Base-by-base conservation (phyloP, 768 basidiomycete species). In the Dentipellis fragilis region DNA sequence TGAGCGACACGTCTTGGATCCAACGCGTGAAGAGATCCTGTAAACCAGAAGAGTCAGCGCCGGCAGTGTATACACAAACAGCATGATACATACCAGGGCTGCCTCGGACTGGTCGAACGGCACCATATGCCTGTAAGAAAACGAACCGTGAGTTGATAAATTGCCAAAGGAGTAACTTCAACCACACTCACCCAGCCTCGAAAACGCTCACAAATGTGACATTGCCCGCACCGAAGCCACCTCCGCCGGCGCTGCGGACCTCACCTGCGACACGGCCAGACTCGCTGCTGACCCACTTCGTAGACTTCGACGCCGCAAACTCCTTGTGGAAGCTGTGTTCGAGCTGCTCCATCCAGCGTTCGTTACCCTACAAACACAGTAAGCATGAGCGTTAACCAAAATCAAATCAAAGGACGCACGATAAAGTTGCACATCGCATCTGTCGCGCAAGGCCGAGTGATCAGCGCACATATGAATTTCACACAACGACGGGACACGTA, bases 41-140 rank as follows among this genome's bases (percentile, higher is more conserved):
- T 38, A 57, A 55, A 51, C 38, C 45, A 56, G 54, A 35, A 51
- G 19, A 53, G 51, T 21, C 54, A 17, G 45, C 9, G 45, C 52
- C 10, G 34, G 46, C 57, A 35, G 40, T 35, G 9, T 42, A 36
- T 10, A 21, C 5, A 3, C 16, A 22, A 12, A 53, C 42, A n/a
- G 21, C 23, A 51, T 64, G 48, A 39, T 34, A 66, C 83, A 50
- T 63, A 86, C 91, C 66, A 92, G 71, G 47, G 92, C 82, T 40
- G 84, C 93, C 64, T 89, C 87, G 1, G 93, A 87, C 65, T 94
- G 91, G 69, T 97, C 91, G 64, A 78, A 84, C 4, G 93, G 92
- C 8, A 90, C 90, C 91, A 93, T 88, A 66, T 92, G 89, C 37
- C 89, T 89, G 62, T 6, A 57, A 58, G 3, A 23, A 23, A 8